phyloP scores from a whole-genome alignment of 2,329 filamentous ascomycete genomes.

The Alternaria sp. region DNA sequence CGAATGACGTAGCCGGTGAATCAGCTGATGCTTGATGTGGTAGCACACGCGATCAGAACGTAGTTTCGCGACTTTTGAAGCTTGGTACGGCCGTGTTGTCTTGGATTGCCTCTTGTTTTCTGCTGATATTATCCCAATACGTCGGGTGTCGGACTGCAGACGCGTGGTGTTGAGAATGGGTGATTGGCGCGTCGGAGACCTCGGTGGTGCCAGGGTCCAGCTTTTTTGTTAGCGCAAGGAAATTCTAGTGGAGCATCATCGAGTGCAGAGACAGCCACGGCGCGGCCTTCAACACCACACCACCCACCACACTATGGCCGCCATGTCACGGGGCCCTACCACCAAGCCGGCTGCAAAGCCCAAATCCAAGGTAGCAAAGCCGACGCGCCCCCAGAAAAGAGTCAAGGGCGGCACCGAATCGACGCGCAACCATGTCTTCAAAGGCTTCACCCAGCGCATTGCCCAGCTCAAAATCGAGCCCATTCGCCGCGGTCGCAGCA shows the following conservation, averaged over 20 bases:
- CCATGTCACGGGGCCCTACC: constrained; percentile 52
- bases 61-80: background rate
- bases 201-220: constrained; percentile 28
- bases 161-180: constrained; percentile 25
- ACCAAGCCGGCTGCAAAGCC: constrained; percentile 21
- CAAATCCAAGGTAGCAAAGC: constrained; percentile 27
- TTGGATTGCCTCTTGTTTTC: background rate
- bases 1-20: constrained; percentile 3
- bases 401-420: constrained; percentile 75
- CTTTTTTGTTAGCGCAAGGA: constrained; percentile 33
- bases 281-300: constrained; percentile 13
- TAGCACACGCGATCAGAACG: background rate
- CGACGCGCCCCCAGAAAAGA: constrained; percentile 66
- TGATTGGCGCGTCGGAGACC: constrained; percentile 22
- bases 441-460: constrained; percentile 90
- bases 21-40: background rate
- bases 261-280: constrained; percentile 14
- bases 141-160: constrained; percentile 9
- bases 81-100: background rate
- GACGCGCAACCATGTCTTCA: constrained; percentile 86
- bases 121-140: background rate
- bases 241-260: constrained; percentile 42
- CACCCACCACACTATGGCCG: constrained; percentile 50
- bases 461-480: constrained; percentile 93
- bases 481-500: constrained; percentile 84